Conservation (phyloP, 257 asterid genomes). For the Solanum sitiens region DNA sequence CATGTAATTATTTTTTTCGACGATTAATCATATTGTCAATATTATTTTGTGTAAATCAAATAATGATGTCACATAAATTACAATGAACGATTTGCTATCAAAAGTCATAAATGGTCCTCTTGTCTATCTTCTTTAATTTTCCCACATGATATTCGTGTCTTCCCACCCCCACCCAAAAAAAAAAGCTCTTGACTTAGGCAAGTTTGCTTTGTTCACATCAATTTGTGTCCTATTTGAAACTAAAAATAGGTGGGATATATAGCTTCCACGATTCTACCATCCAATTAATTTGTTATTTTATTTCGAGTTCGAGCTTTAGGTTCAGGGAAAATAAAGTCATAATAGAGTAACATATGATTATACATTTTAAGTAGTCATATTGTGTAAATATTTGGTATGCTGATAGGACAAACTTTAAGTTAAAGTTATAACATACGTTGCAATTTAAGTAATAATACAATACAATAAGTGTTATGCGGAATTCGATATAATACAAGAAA, state of each 20-base stretch:
- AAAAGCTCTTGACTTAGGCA: background rate
- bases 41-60: too few relatives aligned
- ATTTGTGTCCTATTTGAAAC: background rate
- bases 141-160: conserved; percentile 11
- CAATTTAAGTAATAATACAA: background rate
- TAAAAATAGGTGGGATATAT: background rate
- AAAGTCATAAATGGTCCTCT: conserved; percentile 20
- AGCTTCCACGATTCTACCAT: background rate
- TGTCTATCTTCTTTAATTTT: background rate
- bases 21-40: rapidly evolving
- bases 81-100: background rate
- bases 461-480: too few relatives aligned
- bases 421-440: background rate
- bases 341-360: background rate
- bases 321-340: background rate
- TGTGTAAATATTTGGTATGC: background rate
- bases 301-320: background rate
- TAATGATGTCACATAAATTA: rapidly evolving
- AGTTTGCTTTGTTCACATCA: background rate
- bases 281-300: background rate
- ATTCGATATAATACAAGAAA: too few relatives aligned
- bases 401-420: too few relatives aligned
- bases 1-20: background rate
- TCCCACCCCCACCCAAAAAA: too few relatives aligned
- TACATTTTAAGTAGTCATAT: background rate